phyloP scores from a whole-genome alignment of 1,284 basidiomycete species.

The Fomitopsis palustris region DNA sequence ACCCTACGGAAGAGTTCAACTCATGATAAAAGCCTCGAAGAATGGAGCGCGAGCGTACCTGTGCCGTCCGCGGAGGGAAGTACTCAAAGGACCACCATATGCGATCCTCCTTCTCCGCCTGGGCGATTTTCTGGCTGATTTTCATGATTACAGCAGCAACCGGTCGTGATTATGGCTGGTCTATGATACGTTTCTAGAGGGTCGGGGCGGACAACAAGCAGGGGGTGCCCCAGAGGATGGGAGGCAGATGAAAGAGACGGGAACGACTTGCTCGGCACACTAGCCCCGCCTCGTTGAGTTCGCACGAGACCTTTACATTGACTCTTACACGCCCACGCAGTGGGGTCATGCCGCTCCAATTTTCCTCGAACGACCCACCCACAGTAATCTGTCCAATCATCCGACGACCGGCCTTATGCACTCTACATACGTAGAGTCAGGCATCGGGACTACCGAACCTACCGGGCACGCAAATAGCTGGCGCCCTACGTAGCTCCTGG shows the following conservation, averaged over 20 bases:
- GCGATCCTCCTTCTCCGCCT: constrained; percentile 78
- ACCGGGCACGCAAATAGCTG: background rate
- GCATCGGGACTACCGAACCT: too few species aligned
- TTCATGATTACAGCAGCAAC: constrained; percentile 57
- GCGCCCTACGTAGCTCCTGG: background rate
- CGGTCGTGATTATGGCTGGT: constrained; percentile 16
- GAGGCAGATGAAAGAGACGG: constrained; percentile 2
- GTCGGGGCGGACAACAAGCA: constrained; percentile 4
- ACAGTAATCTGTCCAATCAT: background rate
- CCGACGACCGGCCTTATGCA: background rate
- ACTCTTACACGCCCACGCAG: background rate
- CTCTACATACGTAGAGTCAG: too few species aligned
- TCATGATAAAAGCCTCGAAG: constrained; percentile 3
- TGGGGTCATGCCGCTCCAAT: background rate
- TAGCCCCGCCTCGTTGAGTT: background rate
- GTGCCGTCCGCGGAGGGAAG: constrained; percentile 92
- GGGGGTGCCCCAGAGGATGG: constrained; percentile 11
- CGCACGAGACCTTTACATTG: background rate
- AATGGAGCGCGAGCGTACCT: constrained; percentile 47
- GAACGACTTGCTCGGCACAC: background rate
- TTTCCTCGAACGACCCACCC: background rate
- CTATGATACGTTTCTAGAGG: constrained; percentile 8
- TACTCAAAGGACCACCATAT: constrained; percentile 97
- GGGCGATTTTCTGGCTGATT: constrained; percentile 87
- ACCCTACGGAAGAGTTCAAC: constrained; percentile 47